Conservation (phyloP, 345 rosid species). For the Cardamine occulta region DNA sequence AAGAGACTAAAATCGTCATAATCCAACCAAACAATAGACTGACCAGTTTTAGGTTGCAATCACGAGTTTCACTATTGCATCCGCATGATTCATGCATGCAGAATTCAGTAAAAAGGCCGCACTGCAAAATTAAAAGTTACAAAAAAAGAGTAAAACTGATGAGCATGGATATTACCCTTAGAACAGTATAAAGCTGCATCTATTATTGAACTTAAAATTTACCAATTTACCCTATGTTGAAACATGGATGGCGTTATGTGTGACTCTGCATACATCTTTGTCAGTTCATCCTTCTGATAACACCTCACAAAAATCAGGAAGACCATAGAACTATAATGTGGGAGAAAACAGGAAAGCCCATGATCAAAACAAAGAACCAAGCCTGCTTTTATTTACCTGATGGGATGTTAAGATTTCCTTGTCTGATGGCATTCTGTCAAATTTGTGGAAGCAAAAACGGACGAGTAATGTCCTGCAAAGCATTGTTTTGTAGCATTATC, state of each 20-base stretch:
- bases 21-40: constrained; percentile 37
- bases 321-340: constrained; percentile 35
- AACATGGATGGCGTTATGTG: constrained; percentile 57
- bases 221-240: constrained; percentile 74
- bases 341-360: constrained; percentile 22
- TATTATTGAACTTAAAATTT: constrained; percentile 36
- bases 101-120: constrained; percentile 65
- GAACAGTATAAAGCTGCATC: constrained; percentile 27
- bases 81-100: constrained; percentile 62
- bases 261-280: constrained; percentile 61
- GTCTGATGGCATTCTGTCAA: constrained; percentile 56
- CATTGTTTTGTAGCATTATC: constrained; percentile 14
- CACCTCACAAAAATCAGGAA: constrained; percentile 54
- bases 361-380: constrained; percentile 26
- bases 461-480: constrained; percentile 73
- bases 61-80: constrained; percentile 55
- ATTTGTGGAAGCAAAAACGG: constrained; percentile 65
- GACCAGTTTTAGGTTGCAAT: constrained; percentile 66
- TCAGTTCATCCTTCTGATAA: constrained; percentile 75
- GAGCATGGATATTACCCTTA: constrained; percentile 19
- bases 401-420: constrained; percentile 67
- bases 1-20: not conserved
- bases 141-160: constrained; percentile 15
- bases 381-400: constrained; percentile 54
- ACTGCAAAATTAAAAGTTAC: constrained; percentile 49